Conservation (phyloP, 2,329 filamentous ascomycete species). For the Neophaeococcomyces mojaviensis region DNA sequence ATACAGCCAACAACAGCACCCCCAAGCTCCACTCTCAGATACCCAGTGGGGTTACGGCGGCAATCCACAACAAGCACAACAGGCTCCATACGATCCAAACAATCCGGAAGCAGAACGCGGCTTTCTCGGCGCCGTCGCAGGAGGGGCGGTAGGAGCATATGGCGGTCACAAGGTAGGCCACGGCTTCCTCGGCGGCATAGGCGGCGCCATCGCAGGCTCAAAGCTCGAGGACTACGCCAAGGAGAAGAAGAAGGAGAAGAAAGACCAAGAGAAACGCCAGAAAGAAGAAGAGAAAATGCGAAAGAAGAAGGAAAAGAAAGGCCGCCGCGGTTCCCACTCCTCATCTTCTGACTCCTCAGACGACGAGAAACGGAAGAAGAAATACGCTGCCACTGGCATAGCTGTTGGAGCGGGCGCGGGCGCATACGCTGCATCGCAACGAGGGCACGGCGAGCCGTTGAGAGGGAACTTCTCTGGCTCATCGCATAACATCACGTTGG, state of each 20-base stretch:
- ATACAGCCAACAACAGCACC: slow-evolving; percentile 5
- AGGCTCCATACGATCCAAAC: slow-evolving; percentile 30
- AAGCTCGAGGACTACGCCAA: slow-evolving; percentile 36
- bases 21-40: too few relatives aligned
- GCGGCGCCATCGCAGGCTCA: slow-evolving; percentile 40
- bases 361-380: slow-evolving; percentile 19
- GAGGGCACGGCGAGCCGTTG: neutral
- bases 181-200: slow-evolving; percentile 41
- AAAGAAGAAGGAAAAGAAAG: slow-evolving; percentile 6
- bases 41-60: neutral
- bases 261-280: slow-evolving; percentile 11
- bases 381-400: slow-evolving; percentile 10
- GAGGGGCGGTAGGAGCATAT: slow-evolving; percentile 40
- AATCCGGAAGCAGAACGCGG: slow-evolving; percentile 36
- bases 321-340: slow-evolving; percentile 15
- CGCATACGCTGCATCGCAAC: slow-evolving; percentile 7
- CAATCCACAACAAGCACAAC: slow-evolving; percentile 15
- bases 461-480: slow-evolving; percentile 34
- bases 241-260: slow-evolving; percentile 28
- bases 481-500: slow-evolving; percentile 28
- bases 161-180: slow-evolving; percentile 40
- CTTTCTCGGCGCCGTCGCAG: slow-evolving; percentile 39
- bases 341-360: slow-evolving; percentile 18
- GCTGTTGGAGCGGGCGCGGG: slow-evolving; percentile 10
- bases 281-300: neutral